Evolutionary conservation across 1,284 basidiomycete genomes (phyloP), one percentile per base, ranked within the genome.

Genomic region (Ustilago loliicola): DNA sequence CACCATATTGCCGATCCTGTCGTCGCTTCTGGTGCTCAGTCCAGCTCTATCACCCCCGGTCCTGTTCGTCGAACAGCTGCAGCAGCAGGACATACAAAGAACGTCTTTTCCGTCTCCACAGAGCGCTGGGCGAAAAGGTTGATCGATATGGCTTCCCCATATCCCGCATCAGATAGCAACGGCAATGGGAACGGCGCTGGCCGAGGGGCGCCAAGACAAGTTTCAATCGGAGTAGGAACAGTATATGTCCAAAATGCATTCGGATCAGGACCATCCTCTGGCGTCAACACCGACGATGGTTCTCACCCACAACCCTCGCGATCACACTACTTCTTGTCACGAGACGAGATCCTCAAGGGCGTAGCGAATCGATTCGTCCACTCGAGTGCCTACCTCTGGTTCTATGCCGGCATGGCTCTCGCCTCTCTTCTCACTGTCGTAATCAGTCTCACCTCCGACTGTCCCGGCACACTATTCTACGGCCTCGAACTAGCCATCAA

Each of bases 341-440:
- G 82, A 3, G 68, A 79, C 38, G 85, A 86, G 54, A 75, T 85
- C 55, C 69, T 86, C 53, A 85, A 85, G 65, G 84, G 85, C 32
- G 76, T 84, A 17, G 85, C 85, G 5, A 86, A 86, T 48, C 69
- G 85, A 1, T 86, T 86, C 51, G 85, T 86, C 15, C 85, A 86
- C 59, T 84, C 82, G 6, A 72, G 73, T 25, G 80, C 82, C 6
- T 86, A 86, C 45, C 75, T 86, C 38, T 86, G 81, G 66, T 80
- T 86, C 58, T 86, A 86, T 64, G 83, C 75, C 3, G 70, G 72
- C 3, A 86, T 86, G 85, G 85, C 84, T 2, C 57, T 80, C 8
- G 76, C 81, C 3, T 84, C 83, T 5, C 68, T 85, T 13, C 53
- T 85, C 3, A 85, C 85, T 5, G 84, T 85, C 17, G 60, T 82